phyloP scores from a whole-genome alignment of 345 rosid genomes.

The Eucalyptus pumila region DNA sequence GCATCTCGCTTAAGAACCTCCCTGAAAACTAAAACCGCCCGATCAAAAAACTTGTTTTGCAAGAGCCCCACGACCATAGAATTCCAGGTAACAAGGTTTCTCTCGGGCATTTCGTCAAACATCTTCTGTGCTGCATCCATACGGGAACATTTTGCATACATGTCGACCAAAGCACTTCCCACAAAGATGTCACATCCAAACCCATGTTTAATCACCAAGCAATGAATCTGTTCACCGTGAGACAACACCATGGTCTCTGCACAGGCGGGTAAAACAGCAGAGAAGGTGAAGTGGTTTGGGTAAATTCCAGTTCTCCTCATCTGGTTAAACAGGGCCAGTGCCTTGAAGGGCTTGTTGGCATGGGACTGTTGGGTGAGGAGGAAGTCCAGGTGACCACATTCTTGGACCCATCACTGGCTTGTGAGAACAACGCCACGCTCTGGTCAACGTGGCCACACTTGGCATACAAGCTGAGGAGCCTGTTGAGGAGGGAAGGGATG shows the following conservation, averaged over 20 bases:
- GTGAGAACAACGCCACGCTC: conserved; percentile 17
- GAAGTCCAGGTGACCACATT: conserved; percentile 27
- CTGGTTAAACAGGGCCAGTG: conserved; percentile 4
- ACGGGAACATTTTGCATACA: conserved; percentile 19
- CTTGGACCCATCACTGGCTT: neutral
- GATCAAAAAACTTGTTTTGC: neutral
- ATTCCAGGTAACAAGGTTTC: conserved; percentile 32
- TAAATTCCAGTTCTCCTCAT: conserved; percentile 19
- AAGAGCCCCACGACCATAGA: conserved; percentile 27
- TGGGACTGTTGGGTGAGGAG: conserved; percentile 15
- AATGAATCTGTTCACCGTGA: conserved; percentile 19
- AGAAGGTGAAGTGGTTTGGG: conserved; percentile 27
- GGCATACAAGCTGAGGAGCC: conserved; percentile 20
- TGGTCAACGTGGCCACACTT: conserved; percentile 4
- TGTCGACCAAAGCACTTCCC: conserved; percentile 9
- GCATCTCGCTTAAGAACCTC: conserved; percentile 10
- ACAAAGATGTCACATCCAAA: neutral
- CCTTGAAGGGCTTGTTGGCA: conserved; percentile 8
- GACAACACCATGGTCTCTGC: neutral
- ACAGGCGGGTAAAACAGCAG: conserved; percentile 20
- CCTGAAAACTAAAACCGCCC: neutral
- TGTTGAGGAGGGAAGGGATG: conserved; percentile 17
- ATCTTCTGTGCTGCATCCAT: conserved; percentile 12
- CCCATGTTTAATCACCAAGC: conserved; percentile 15
- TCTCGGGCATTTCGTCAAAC: conserved; percentile 31